Evolutionary conservation across 495 filamentous ascomycete genomes (phyloP).

Genomic region (Neurospora sp.): DNA sequence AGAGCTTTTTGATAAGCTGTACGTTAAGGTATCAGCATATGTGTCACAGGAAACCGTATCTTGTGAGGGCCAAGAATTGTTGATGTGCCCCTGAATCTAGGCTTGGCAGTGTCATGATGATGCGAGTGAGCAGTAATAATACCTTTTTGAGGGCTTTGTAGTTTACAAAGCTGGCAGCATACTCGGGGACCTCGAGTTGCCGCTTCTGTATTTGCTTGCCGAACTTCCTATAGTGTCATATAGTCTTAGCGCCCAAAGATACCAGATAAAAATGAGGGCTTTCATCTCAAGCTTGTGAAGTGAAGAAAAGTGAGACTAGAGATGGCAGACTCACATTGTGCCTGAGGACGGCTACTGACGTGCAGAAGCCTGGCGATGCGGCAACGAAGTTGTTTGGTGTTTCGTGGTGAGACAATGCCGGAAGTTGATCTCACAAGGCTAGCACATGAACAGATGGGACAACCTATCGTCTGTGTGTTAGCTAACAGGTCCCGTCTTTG

Average conservation of each 20-base stretch:
- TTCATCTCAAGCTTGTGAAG: not conserved
- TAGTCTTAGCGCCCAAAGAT: not conserved
- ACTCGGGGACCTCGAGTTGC: conserved; percentile 97
- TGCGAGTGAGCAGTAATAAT: not conserved
- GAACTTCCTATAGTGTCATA: conserved; percentile 71
- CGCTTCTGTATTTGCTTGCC: conserved; percentile 98
- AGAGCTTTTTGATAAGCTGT: conserved; percentile 96
- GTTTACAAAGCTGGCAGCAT: conserved; percentile 97
- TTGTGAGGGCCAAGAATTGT: not conserved
- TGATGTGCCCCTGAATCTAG: not conserved
- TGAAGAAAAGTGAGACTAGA: not conserved
- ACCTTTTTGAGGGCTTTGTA: conserved; percentile 99
- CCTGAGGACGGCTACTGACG: not conserved
- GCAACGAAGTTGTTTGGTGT: not conserved
- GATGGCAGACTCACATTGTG: not conserved
- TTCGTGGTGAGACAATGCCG: not conserved
- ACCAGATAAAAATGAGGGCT: not conserved
- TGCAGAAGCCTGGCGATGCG: not conserved
- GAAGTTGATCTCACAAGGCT: not conserved
- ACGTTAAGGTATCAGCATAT: conserved; percentile 16
- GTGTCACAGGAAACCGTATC: not conserved
- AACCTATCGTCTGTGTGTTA: not conserved
- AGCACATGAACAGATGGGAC: not conserved
- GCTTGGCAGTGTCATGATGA: not conserved
- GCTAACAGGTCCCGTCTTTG: not conserved